Evolutionary conservation across 306 rosid species (phyloP).

Genomic region (Cucumis cinereus): DNA sequence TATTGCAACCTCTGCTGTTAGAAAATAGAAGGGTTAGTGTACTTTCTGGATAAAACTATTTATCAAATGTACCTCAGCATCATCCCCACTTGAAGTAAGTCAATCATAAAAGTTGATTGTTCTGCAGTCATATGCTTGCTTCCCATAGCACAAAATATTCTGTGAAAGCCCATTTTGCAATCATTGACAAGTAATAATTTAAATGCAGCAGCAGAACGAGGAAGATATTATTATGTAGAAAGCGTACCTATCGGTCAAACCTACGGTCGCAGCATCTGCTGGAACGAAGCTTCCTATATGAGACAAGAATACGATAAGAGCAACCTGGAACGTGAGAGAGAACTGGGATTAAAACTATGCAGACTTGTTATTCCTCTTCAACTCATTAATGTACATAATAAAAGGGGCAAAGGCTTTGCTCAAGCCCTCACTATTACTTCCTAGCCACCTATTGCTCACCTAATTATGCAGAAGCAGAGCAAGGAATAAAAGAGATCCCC

Average conservation of each 20-base stretch:
- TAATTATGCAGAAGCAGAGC: neutral
- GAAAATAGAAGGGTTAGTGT: too few species aligned
- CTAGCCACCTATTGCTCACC: neutral
- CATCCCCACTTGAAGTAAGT: conserved; percentile 94
- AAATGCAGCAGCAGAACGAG: neutral
- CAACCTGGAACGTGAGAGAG: conserved; percentile 46
- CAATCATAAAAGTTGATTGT: conserved; percentile 87
- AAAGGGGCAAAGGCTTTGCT: neutral
- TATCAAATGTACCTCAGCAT: conserved; percentile 64
- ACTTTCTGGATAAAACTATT: neutral
- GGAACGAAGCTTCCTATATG: conserved; percentile 97
- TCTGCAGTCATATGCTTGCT: conserved; percentile 89
- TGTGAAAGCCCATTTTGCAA: conserved; percentile 19
- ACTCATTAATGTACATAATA: neutral
- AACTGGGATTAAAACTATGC: neutral
- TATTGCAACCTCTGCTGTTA: neutral
- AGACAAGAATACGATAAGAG: conserved; percentile 79
- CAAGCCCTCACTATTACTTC: neutral
- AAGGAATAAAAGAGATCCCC: neutral
- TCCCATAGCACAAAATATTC: conserved; percentile 91
- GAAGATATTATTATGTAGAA: conserved; percentile 15
- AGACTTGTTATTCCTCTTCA: neutral
- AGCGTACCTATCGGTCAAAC: conserved; percentile 84
- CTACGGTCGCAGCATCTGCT: conserved; percentile 93
- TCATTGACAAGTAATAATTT: neutral